Conservation (phyloP, 2,329 filamentous ascomycete species). For the Fusarium burgessii region DNA sequence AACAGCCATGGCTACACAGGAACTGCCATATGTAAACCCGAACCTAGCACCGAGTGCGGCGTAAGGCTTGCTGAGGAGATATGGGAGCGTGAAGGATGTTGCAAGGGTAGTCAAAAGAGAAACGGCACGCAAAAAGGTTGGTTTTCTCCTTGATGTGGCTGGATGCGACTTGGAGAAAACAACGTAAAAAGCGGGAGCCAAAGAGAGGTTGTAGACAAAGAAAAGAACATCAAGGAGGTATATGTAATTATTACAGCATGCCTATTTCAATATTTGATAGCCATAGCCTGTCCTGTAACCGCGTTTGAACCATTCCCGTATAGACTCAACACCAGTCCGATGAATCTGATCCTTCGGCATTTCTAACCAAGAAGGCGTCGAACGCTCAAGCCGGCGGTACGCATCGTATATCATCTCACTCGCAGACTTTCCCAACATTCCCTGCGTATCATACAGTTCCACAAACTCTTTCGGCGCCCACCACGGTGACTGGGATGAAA, state of each 20-base stretch:
- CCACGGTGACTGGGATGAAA: not conserved
- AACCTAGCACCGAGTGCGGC: conserved; percentile 52
- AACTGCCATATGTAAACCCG: conserved; percentile 55
- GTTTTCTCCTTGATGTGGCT: conserved; percentile 49
- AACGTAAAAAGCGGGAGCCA: conserved; percentile 47
- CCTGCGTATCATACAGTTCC: not conserved
- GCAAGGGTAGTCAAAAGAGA: conserved; percentile 49
- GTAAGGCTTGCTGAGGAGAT: conserved; percentile 52
- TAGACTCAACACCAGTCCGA: not conserved
- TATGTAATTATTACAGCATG: too few species aligned
- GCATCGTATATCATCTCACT: not conserved
- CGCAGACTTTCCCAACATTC: not conserved
- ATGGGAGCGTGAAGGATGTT: conserved; percentile 49
- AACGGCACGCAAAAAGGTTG: conserved; percentile 44
- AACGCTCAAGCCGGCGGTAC: not conserved
- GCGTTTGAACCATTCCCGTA: not conserved
- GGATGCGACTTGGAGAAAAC: conserved; percentile 42
- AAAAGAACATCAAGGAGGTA: too few species aligned
- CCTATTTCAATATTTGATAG: too few species aligned
- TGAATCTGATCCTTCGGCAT: not conserved
- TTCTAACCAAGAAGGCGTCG: not conserved
- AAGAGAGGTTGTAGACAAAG: conserved; percentile 24
- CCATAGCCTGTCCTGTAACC: not conserved
- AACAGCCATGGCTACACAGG: not conserved
- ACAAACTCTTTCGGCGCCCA: not conserved